phyloP scores from a whole-genome alignment of 148 eudicot genomes.

The Chenopodium berlandieri region DNA sequence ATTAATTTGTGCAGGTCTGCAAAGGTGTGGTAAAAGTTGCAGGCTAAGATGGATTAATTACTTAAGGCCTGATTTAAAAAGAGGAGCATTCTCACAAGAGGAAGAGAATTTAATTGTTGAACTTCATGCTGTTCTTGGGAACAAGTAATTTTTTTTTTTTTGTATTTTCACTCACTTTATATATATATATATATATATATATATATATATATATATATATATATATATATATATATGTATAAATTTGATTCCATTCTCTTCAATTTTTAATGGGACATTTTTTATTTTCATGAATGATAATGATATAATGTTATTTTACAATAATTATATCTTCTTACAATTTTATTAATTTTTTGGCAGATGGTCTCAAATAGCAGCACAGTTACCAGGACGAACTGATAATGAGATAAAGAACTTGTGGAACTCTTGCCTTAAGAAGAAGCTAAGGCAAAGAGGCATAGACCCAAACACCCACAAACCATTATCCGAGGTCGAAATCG shows the following conservation, averaged over 20 bases:
- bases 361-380: conserved; percentile 97
- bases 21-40: conserved; percentile 96
- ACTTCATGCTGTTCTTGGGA: conserved; percentile 85
- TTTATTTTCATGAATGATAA: background rate
- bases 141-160: conserved; percentile 45
- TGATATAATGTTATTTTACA: background rate
- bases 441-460: conserved; percentile 82
- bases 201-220: too few relatives aligned
- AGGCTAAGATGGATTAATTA: conserved; percentile 94
- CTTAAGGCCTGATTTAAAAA: conserved; percentile 85
- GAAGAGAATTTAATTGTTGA: conserved; percentile 86
- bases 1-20: conserved; percentile 52
- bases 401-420: conserved; percentile 89
- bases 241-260: background rate
- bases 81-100: conserved; percentile 83
- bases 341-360: conserved; percentile 27
- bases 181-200: too few relatives aligned
- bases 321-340: background rate
- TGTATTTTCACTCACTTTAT: too few relatives aligned
- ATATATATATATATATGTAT: too few relatives aligned
- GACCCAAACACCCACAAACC: conserved; percentile 92
- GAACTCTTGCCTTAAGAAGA: conserved; percentile 90
- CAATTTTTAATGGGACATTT: background rate
- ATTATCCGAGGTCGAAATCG: conserved; percentile 51
- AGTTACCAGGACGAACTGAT: conserved; percentile 88